Conservation (phyloP, 2,329 filamentous ascomycete genomes). For the Cytospora leucostoma region DNA sequence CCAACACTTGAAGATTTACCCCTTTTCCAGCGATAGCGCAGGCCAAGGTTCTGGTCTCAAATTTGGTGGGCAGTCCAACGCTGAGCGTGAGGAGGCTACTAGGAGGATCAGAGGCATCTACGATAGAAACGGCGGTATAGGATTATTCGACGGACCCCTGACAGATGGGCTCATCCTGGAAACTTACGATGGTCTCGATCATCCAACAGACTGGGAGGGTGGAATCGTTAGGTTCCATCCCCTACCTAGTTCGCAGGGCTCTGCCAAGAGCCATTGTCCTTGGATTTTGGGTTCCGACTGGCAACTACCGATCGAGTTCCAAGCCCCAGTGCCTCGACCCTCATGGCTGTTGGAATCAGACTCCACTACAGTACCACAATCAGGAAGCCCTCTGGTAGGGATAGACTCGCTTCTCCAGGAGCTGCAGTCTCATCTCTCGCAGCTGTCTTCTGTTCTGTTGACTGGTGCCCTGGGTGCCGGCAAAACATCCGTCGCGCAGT, state of each 20-base stretch:
- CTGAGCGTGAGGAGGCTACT: conserved; percentile 75
- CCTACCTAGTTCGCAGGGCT: conserved; percentile 44
- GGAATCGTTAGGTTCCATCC: conserved; percentile 80
- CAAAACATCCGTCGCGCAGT: conserved; percentile 78
- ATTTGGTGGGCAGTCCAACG: conserved; percentile 85
- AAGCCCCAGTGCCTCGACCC: conserved; percentile 70
- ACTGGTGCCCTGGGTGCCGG: conserved; percentile 89
- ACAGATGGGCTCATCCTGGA: conserved; percentile 85
- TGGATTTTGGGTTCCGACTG: conserved; percentile 82
- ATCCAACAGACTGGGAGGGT: conserved; percentile 72
- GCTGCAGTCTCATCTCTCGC: conserved; percentile 73
- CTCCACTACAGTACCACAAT: neutral
- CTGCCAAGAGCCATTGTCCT: conserved; percentile 49
- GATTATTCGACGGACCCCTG: conserved; percentile 78
- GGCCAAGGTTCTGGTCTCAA: conserved; percentile 68
- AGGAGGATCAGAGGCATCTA: conserved; percentile 74
- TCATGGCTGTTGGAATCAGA: conserved; percentile 56
- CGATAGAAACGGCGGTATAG: conserved; percentile 55
- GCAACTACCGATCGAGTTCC: conserved; percentile 73
- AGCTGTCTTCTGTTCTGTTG: conserved; percentile 85
- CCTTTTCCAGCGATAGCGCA: conserved; percentile 64
- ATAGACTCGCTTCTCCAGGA: conserved; percentile 77
- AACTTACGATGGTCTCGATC: conserved; percentile 54
- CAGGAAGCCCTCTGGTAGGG: conserved; percentile 67
- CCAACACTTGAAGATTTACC: conserved; percentile 72